Evolutionary conservation across 2,329 filamentous ascomycete genomes (phyloP), one percentile per base, ranked within the genome.

Genomic region (Peltaster fructicola): DNA sequence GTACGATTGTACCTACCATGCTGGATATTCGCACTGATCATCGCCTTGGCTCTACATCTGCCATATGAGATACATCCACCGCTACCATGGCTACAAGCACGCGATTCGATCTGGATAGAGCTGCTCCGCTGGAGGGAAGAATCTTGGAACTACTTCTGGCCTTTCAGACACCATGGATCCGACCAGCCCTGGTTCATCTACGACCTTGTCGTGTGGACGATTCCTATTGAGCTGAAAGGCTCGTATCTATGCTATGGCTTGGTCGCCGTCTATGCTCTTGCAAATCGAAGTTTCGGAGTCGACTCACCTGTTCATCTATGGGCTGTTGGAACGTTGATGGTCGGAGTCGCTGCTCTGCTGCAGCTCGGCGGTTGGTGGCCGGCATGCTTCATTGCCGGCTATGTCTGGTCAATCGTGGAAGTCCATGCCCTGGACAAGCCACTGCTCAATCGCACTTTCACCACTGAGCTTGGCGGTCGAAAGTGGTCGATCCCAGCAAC

Each of bases 351-450:
- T 8, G 12, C 25, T 15, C 12, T 27, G 10, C 61, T 71, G 4
- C 52, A 73, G 0, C 52, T 52, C 43, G 61, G 61, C 38, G 48
- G 65, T 36, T 20, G 56, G 2, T 59, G 43, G 1, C 49, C 76
- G 13, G 56, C 66, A 6, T 51, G 56, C 34, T 77, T 36, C 15
- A 14, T 32, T 8, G 25, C 29, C 5, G 33, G 33, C 9, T 22
- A 76, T 44, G 73, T 73, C 37, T 51, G 77, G 39, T 74, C 73
- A 40, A 58, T 75, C 23, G 59, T 59, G 3, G 72, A 77, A 41
- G 68, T 66, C 12, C 66, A 59, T 50, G 66, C 64, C 10, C 17
- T 32, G 7, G 27, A 30, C 17, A 20, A 12, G 8, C 14, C 12
- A 5, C 8, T 29, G 6, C 15, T 14, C 10, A 15, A 15, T 20